Conservation (phyloP, 2,329 filamentous ascomycete genomes). For the Neoascochyta sp. region DNA sequence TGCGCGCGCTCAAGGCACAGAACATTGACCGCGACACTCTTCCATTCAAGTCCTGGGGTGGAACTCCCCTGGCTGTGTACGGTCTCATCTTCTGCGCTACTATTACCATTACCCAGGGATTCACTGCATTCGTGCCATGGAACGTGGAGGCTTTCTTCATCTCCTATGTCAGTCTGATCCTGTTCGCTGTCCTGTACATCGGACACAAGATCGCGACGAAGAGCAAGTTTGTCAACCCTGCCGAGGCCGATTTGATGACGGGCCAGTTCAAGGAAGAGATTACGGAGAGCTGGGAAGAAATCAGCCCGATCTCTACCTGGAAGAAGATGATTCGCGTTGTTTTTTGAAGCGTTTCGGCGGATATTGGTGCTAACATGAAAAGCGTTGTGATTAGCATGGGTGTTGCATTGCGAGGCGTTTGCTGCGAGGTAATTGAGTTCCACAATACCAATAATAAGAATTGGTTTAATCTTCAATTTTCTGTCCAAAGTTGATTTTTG, state of each 20-base stretch:
- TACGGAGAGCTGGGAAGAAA: conserved; percentile 34
- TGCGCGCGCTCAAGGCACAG: conserved; percentile 35
- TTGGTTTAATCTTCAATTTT: no score
- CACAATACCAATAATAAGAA: conserved; percentile 14
- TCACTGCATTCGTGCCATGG: conserved; percentile 43
- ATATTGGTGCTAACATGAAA: conserved; percentile 5
- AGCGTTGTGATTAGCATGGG: conserved; percentile 15
- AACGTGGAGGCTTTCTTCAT: conserved; percentile 37
- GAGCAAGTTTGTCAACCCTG: conserved; percentile 39
- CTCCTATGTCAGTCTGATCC: conserved; percentile 39
- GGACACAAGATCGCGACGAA: conserved; percentile 53
- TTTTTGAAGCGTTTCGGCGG: conserved; percentile 1
- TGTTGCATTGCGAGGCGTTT: conserved; percentile 21
- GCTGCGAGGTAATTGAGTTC: conserved; percentile 5
- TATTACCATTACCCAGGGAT: conserved; percentile 42
- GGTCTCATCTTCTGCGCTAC: conserved; percentile 38
- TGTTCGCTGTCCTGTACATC: conserved; percentile 51
- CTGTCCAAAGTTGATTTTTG: no score
- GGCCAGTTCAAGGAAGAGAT: conserved; percentile 36
- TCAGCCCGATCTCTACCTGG: conserved; percentile 28
- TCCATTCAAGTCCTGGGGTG: conserved; percentile 36
- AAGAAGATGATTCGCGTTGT: conserved; percentile 21
- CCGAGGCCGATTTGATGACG: conserved; percentile 43
- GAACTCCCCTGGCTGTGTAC: conserved; percentile 36
- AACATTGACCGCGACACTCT: conserved; percentile 39